Evolutionary conservation across 257 asterid genomes (phyloP), one percentile per base, ranked within the genome.

Genomic region (Gentiana dahurica): DNA sequence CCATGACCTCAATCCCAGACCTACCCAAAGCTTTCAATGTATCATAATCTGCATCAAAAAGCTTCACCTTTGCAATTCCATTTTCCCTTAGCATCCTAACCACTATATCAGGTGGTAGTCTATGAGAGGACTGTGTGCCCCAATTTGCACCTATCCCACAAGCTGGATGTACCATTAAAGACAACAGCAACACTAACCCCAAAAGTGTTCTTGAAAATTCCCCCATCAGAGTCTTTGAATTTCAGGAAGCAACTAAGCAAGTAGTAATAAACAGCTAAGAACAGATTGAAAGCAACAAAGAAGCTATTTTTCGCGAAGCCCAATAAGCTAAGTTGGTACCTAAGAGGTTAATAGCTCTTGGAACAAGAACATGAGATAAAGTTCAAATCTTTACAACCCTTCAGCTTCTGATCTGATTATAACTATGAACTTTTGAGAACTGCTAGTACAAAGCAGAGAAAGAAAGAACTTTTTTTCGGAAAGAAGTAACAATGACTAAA

Each of bases 1-100:
- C 95, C 95, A 89, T 86, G 36, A 89, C 95, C 73, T 89, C 94
- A 67, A 89, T 78, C 36, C 84, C 92, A 11, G 95, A 74, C 49
- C 68, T 60, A 3, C 86, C 80, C 57, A 89, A 52, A 64, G 97
- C 97, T 67, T 63, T 69, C 57, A 89, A 63, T 5, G 94, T 79
- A 60, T 83, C 92, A 51, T 75, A 81, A 68, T 83, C 85, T 45
- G 97, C 74, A 66, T 86, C 97, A 45, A 89, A 89, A 66, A 89
- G 97, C 78, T 89, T 89, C 7, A 89, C 84, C 64, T 78, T 89
- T 66, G 78, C 87, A 63, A 89, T 76, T 60, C 97, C 92, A 11
- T 89, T 89, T 32, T 78, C 87, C 65, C 77, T 78, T 8, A 89
- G 73, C 95, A 89, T 67, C 73, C 81, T 67, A 73, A 89, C 97